Conservation (phyloP, 257 asterid genomes). For the Forsythia viridissima region DNA sequence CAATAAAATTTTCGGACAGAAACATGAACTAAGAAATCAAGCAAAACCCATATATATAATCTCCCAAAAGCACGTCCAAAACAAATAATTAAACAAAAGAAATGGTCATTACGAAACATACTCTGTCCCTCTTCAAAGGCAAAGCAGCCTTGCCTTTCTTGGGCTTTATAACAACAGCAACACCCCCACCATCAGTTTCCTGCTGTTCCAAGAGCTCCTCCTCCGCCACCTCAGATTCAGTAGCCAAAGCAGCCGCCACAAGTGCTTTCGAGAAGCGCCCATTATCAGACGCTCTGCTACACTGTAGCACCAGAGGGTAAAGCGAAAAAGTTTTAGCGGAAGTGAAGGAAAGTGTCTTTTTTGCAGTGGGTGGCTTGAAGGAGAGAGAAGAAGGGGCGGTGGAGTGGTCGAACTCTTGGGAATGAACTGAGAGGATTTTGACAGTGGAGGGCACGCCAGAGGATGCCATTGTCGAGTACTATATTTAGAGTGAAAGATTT, state of each 20-base stretch:
- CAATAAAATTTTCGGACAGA: constrained; percentile 4
- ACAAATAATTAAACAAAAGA: not conserved
- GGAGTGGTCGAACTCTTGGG: not conserved
- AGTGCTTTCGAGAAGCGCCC: constrained; percentile 45
- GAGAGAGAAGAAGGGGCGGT: not conserved
- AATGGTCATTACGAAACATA: constrained; percentile 29
- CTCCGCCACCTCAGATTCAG: constrained; percentile 53
- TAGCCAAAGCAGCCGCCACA: constrained; percentile 42
- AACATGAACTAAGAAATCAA: not conserved
- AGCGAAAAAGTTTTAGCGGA: not conserved
- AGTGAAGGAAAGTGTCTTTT: not conserved
- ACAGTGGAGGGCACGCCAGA: not conserved
- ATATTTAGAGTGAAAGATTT: not conserved
- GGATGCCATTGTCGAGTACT: not conserved
- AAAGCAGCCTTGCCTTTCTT: constrained; percentile 95
- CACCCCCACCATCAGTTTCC: constrained; percentile 40
- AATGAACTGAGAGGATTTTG: not conserved
- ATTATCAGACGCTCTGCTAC: constrained; percentile 23
- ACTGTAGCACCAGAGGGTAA: not conserved
- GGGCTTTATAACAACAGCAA: constrained; percentile 59
- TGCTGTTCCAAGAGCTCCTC: constrained; percentile 35
- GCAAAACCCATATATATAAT: constrained; percentile 5
- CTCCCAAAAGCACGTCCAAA: not conserved
- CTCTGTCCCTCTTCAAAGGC: constrained; percentile 82
- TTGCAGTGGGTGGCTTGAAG: not conserved